These are phyloP conservation scores for Trichoderma hamatum DNA, from an alignment of 2,329 filamentous ascomycete species.

Conservation along the genomic window DNA sequence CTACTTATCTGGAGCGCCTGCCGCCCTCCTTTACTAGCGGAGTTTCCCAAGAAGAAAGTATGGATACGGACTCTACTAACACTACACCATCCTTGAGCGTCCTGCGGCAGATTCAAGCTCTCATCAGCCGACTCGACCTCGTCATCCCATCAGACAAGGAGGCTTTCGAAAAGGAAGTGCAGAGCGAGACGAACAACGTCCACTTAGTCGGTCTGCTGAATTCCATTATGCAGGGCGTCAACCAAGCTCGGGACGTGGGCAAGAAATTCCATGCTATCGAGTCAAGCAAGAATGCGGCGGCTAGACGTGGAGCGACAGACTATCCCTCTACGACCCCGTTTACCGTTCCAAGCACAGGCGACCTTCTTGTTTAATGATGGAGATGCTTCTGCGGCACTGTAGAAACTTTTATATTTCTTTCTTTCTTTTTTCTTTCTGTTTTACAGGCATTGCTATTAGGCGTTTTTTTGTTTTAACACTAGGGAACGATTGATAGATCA, in stretches of 20 bases:
- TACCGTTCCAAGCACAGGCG: slow-evolving; percentile 36
- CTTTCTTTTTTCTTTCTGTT: not conserved
- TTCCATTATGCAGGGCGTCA: slow-evolving; percentile 71
- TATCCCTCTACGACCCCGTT: slow-evolving; percentile 33
- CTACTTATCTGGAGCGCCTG: slow-evolving; percentile 74
- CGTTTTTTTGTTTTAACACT: not conserved
- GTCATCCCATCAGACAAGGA: slow-evolving; percentile 71
- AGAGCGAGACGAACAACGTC: slow-evolving; percentile 83
- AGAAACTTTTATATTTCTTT: not conserved
- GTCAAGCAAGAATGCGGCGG: slow-evolving; percentile 34
- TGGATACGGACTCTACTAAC: slow-evolving; percentile 44
- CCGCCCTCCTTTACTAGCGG: slow-evolving; percentile 66
- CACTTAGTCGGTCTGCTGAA: slow-evolving; percentile 76
- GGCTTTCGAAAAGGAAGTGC: slow-evolving; percentile 69
- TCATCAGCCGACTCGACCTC: slow-evolving; percentile 80
- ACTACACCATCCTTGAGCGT: slow-evolving; percentile 66
- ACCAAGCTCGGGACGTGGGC: slow-evolving; percentile 71
- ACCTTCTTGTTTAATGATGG: slow-evolving; percentile 37
- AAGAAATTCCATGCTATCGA: slow-evolving; percentile 71
- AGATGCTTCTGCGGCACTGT: not conserved
- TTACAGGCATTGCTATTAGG: not conserved
- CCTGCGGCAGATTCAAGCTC: slow-evolving; percentile 84
- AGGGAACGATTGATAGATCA: slow-evolving; percentile 12
- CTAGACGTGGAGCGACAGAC: slow-evolving; percentile 29
- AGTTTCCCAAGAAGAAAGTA: slow-evolving; percentile 41